Percentiles rank a stretch among this genome's conserved stretches.
Evolutionary conservation across 2,329 filamentous ascomycete genomes (phyloP).

Genomic region (Sporothrix schenckii): DNA sequence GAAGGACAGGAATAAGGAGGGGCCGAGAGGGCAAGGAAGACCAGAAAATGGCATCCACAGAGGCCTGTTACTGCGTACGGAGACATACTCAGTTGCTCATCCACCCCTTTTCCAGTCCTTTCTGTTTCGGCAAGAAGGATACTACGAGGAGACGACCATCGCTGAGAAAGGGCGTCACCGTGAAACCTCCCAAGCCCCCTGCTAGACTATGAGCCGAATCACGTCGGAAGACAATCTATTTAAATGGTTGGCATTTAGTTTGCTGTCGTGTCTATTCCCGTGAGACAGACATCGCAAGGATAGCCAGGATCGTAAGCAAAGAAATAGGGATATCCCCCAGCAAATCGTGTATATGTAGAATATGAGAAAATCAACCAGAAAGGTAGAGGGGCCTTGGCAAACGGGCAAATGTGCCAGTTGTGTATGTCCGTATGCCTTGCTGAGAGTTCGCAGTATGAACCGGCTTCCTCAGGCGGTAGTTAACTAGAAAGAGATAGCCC

Average conservation of each 20-base stretch:
- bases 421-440: not conserved
- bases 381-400: not conserved
- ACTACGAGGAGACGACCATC: not conserved
- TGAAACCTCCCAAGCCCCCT: not conserved
- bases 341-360: not conserved
- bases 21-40: not conserved
- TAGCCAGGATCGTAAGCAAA: not conserved
- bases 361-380: slow-evolving; percentile 14
- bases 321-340: not conserved
- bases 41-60: slow-evolving; percentile 5
- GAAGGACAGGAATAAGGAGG: too few relatives aligned
- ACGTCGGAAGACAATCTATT: not conserved
- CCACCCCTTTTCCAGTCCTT: not conserved
- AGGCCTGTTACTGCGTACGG: not conserved
- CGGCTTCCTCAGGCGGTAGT: slow-evolving; percentile 19
- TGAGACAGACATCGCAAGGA: not conserved
- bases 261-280: not conserved
- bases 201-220: not conserved
- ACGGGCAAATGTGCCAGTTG: not conserved
- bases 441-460: not conserved
- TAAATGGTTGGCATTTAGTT: not conserved
- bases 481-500: slow-evolving; percentile 17
- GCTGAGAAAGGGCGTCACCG: not conserved
- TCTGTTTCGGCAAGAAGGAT: slow-evolving; percentile 17
- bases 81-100: too few relatives aligned